Base-by-base conservation (phyloP, 805 yeast genomes). In the Suhomyces kilbournensis region DNA sequence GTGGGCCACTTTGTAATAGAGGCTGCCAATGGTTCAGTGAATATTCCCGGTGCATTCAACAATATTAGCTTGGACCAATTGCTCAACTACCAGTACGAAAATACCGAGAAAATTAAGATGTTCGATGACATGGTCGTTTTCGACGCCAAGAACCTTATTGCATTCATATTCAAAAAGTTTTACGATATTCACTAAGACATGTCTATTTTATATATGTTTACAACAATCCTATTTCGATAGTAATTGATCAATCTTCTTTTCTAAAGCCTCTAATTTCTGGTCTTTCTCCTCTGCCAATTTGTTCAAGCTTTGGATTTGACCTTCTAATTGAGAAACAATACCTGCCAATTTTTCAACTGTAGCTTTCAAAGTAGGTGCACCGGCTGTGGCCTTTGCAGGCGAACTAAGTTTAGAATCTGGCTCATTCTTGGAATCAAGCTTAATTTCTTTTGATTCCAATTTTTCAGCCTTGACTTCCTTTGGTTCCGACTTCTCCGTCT, bases 1-100 rank as follows among this genome's bases (percentile, higher is more conserved):
- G 84, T 83, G 7, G 93, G 93, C 1, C 78, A 77, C 25, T 90
- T 90, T 63, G 79, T 80, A 4, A 75, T 94, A 20, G 94, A 92
- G 48, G 88, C 90, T 8, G 82, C 89, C 3, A 82, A 79, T 64
- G 92, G 90, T 7, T 73, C 84, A 2, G 78, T 84, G n/a, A 87
- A 84, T 44, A 83, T 82, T 38, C 80, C 85, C 25, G 86, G 82
- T 19, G 79, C 85, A n/a, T 63, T 70, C 30, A 78, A 73, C 35
- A 75, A 80, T 10, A 65, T 93, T 19, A 78, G 88, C 0, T 75
- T 93, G 51, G 94, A 89, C 61, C 84, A 86, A 25, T 69, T 93
- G 46, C 74, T 93, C 56, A 82, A 81, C 44, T 75, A 80, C 48
- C 97, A 92, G 67, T 89, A 87, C 56, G 91, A 88, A 57, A 82